Base-by-base conservation (phyloP, 2,329 filamentous ascomycete species). In the Ophiostoma piceae region DNA sequence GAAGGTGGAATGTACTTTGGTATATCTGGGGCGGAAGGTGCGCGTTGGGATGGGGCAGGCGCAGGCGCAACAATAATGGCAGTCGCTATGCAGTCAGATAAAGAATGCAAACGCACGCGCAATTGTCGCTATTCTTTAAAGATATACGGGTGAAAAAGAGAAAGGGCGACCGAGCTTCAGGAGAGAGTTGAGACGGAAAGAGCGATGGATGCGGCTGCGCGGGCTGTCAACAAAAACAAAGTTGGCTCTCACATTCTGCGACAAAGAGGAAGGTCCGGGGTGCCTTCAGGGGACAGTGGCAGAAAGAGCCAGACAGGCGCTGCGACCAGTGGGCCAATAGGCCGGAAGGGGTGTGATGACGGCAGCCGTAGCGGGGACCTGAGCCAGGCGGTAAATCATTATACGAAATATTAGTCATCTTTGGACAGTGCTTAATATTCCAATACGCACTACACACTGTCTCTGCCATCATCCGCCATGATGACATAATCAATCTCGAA, bases 41-140 rank as follows among this genome's bases (percentile, higher is more conserved):
- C 62, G 62, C 64, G 64, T 43, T 66, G 64, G 64, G 22, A 43
- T 26, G 64, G 39, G 8, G 22, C n/a, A 43, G 64, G 37, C 37
- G 39, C n/a, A 47, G 65, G 37, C 65, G 65, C 65, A 47, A 43
- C 39, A 11, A 29, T 3, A 66, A 47, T 8, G 65, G 65, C 35
- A 47, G 65, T 26, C 22, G 65, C 35, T 29, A 66, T 26, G 32
- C 11, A n/a, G 35, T 7, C 22, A 6, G 9, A 22, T 29, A 29
- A 11, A 16, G 8, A 16, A 37, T 41, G 37, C 43, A 6, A 41
- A 66, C 16, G 41, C 35, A 11, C 8, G 19, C 11, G 11, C 16
- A 22, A 65, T 32, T 35, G 57, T 35, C 57, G 16, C 57, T n/a
- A 19, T 41, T 3, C 12, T 19, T 29, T 6, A 6, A n/a, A 19